Percentiles rank a stretch among this genome's conserved stretches.
Conservation (phyloP, 345 rosid species). For the Euclidium syriacum region DNA sequence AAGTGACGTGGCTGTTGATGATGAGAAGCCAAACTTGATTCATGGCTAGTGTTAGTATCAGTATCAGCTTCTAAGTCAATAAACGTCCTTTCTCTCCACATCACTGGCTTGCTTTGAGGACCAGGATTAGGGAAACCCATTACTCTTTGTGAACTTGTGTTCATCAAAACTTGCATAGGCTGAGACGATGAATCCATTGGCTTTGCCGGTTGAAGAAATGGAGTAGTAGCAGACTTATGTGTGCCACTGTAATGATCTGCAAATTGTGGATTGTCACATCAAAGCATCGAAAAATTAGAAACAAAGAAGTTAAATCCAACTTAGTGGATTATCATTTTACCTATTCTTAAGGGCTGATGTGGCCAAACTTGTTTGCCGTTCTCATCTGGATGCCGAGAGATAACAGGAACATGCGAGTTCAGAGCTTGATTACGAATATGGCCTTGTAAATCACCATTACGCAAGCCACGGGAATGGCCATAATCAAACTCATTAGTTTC, state of each 20-base stretch:
- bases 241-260: conserved; percentile 30
- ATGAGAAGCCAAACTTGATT: conserved; percentile 43
- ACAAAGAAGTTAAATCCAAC: neutral
- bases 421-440: conserved; percentile 35
- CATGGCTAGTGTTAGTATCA: conserved; percentile 34
- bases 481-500: conserved; percentile 35
- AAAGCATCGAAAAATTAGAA: neutral
- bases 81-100: conserved; percentile 47
- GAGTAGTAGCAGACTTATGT: conserved; percentile 13
- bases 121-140: conserved; percentile 38
- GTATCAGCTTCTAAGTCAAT: conserved; percentile 44
- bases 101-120: conserved; percentile 48
- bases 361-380: conserved; percentile 31
- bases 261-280: neutral
- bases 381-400: conserved; percentile 31
- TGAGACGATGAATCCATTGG: conserved; percentile 11
- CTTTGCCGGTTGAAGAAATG: conserved; percentile 24
- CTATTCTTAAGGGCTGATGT: conserved; percentile 12
- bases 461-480: conserved; percentile 19
- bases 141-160: conserved; percentile 44
- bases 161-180: conserved; percentile 21
- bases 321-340: conserved; percentile 18
- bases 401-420: conserved; percentile 30
- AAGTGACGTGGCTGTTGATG: conserved; percentile 31
- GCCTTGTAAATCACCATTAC: conserved; percentile 33